Evolutionary conservation across 192 early-diverging fungal species (phyloP), one percentile per base, ranked within the genome.

Genomic region (Podochytrium sp.): DNA sequence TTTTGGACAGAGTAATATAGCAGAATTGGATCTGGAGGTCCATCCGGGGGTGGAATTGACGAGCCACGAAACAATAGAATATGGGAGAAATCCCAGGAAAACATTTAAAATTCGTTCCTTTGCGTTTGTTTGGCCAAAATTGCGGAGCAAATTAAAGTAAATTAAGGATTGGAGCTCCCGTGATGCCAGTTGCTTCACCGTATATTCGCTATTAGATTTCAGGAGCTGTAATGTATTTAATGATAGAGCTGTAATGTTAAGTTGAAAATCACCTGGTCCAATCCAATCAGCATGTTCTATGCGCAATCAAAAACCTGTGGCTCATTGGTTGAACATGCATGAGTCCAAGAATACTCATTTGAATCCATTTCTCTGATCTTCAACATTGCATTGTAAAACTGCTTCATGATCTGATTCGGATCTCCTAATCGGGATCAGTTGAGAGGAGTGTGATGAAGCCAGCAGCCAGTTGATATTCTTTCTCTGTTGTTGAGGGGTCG

Each of bases 81-180:
- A 55, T 34, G 2, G 51, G 66, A 18, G 7, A 23, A 47, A 35
- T 20, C 7, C 20, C 29, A 2, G 47, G 16, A 69, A 55, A 69
- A 34, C 55, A 69, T 18, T 29, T n/a, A 35, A 55, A 51, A 53
- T 34, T 53, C 12, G 47, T 69, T 2, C 29, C 47, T n/a, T 51
- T 18, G n/a, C 14, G 27, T 55, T 55, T 33, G 66, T 69, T 69
- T 69, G 30, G 2, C 66, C 66, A 55, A 69, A 51, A 25, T 65
- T 65, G 25, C 18, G 6, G 2, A 49, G n/a, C 3, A 50, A 12
- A 5, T 47, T 34, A 23, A 3, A 69, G 29, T 69, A 55, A 47
- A 69, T 69, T 14, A 25, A 12, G 12, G 23, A n/a, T 53, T 55
- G 50, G 35, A 69, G 40, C 55, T 55, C 6, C 18, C 66, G 6